Percentiles rank a stretch among this genome's conserved stretches.
These are phyloP conservation scores for Rhizophagus sp. DNA, from an alignment of 192 early-diverging fungal species.

Conservation along the genomic window DNA sequence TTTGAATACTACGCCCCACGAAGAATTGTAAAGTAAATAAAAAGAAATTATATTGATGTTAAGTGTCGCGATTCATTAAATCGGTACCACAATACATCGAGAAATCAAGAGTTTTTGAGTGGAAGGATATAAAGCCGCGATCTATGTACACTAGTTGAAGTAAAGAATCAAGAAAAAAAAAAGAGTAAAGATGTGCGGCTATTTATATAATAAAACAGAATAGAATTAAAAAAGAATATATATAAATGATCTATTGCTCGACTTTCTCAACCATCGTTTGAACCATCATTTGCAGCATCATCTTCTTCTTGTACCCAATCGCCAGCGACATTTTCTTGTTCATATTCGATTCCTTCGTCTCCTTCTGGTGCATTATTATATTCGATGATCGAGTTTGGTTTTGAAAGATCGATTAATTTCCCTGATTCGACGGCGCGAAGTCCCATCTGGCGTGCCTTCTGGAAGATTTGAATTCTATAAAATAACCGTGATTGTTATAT, in stretches of 20 bases:
- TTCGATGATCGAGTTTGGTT: constrained; percentile 16
- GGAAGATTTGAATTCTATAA: constrained; percentile 29
- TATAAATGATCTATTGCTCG: background rate
- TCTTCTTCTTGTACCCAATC: background rate
- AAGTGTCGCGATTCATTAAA: background rate
- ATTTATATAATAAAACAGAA: background rate
- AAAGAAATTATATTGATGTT: background rate
- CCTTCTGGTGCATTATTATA: constrained; percentile 7
- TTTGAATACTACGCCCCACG: background rate
- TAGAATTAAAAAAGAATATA: background rate
- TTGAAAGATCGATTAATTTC: constrained; percentile 20
- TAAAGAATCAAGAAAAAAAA: background rate
- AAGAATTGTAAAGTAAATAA: background rate
- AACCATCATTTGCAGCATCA: background rate
- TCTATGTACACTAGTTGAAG: constrained; percentile 1
- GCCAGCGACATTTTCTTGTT: constrained; percentile 3
- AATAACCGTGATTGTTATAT: background rate
- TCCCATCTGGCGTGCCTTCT: constrained; percentile 28
- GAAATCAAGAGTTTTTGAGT: background rate
- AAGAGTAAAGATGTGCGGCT: background rate
- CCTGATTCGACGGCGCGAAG: constrained; percentile 30
- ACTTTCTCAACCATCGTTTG: background rate
- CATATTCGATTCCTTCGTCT: constrained; percentile 1
- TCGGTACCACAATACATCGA: background rate
- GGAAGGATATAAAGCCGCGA: background rate